phyloP scores from a whole-genome alignment of 1,284 basidiomycete genomes.

The Peniophora sp. region DNA sequence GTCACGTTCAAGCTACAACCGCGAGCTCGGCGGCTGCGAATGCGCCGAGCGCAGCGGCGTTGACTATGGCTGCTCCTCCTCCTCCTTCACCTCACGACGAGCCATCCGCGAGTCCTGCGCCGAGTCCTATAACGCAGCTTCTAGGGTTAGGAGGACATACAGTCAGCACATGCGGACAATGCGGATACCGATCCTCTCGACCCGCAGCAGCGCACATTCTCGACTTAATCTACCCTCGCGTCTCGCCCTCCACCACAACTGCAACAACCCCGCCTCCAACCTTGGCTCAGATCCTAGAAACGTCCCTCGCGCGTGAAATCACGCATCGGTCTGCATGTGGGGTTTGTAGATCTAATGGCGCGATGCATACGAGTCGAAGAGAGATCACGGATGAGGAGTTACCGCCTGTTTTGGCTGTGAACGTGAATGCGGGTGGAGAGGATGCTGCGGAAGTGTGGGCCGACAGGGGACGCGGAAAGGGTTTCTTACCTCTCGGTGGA shows the following conservation, averaged over 20 bases:
- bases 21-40: too few relatives aligned
- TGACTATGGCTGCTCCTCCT: too few relatives aligned
- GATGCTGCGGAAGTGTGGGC: slow-evolving; percentile 75
- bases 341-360: slow-evolving; percentile 72
- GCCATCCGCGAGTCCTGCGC: background rate
- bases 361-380: slow-evolving; percentile 66
- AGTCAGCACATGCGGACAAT: slow-evolving; percentile 68
- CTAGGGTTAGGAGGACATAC: slow-evolving; percentile 74
- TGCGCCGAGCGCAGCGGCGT: too few relatives aligned
- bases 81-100: too few relatives aligned
- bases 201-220: slow-evolving; percentile 77
- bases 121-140: slow-evolving; percentile 70
- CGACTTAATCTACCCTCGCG: slow-evolving; percentile 86
- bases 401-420: slow-evolving; percentile 85
- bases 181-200: slow-evolving; percentile 58
- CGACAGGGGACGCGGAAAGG: slow-evolving; percentile 22
- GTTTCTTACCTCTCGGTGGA: slow-evolving; percentile 47
- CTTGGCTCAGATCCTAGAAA: slow-evolving; percentile 55
- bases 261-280: background rate
- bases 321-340: slow-evolving; percentile 83
- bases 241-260: slow-evolving; percentile 34
- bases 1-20: too few relatives aligned
- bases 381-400: slow-evolving; percentile 55
- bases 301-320: slow-evolving; percentile 77
- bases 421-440: slow-evolving; percentile 74